phyloP scores from a whole-genome alignment of 371 early-diverging fungal genomes.

The Mucor plumbeus region DNA sequence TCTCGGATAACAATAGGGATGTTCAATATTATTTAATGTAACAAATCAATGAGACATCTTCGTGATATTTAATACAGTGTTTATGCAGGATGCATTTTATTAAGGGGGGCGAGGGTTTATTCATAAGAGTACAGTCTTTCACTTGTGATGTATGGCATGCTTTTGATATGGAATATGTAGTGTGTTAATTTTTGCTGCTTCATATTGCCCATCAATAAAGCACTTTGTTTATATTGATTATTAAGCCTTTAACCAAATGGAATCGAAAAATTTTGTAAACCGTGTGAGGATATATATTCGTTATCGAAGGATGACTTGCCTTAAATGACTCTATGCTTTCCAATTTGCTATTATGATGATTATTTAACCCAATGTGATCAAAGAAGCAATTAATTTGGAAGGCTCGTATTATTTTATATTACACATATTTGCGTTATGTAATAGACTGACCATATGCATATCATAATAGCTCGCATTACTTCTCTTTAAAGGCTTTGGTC shows the following conservation, averaged over 20 bases:
- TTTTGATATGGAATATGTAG: not conserved
- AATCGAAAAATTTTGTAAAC: not conserved
- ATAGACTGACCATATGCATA: not conserved
- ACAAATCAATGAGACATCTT: not conserved
- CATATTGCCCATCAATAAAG: not conserved
- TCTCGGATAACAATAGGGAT: not conserved
- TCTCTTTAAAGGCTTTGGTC: not conserved
- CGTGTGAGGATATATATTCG: not conserved
- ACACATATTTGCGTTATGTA: not conserved
- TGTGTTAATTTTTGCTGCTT: too few relatives aligned
- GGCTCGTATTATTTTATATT: not conserved
- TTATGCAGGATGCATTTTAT: not conserved
- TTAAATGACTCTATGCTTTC: not conserved
- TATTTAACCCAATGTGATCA: not conserved
- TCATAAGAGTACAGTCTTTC: not conserved
- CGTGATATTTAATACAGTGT: not conserved
- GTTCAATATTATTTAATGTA: not conserved
- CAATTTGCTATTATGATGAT: not conserved
- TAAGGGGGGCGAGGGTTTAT: not conserved
- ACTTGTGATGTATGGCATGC: not conserved
- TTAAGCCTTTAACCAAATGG: not conserved
- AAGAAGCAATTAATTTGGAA: not conserved
- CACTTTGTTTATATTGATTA: not conserved
- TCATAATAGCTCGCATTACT: slow-evolving; percentile 2
- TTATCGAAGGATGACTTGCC: not conserved